A percentile compares a stretch with the other conserved stretches of the same genome.
These are phyloP conservation scores for Bassia scoparia DNA, from an alignment of 148 eudicot species.

Conservation along the genomic window DNA sequence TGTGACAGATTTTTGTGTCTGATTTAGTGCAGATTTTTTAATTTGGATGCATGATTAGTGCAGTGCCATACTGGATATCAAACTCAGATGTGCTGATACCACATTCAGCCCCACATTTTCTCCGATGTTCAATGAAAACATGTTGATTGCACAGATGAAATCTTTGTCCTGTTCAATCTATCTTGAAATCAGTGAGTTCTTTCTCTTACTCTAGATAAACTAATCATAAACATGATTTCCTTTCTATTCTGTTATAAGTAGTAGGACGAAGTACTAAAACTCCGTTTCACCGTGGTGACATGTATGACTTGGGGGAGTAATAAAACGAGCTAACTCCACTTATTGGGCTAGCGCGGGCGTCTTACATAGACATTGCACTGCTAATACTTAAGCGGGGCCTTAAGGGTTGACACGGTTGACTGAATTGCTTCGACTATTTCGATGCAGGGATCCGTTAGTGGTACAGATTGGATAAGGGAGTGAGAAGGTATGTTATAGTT, in stretches of 20 bases:
- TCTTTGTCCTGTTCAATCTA: constrained; percentile 56
- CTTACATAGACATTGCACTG: constrained; percentile 50
- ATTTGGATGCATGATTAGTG: no score
- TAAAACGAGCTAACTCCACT: constrained; percentile 47
- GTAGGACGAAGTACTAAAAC: neutral
- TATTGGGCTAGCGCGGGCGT: constrained; percentile 66
- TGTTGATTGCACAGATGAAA: constrained; percentile 61
- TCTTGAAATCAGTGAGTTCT: constrained; percentile 41
- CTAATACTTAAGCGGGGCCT: constrained; percentile 49
- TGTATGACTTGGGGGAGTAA: constrained; percentile 49
- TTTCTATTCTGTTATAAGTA: neutral
- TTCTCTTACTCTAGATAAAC: neutral
- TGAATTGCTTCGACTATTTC: constrained; percentile 54
- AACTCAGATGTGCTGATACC: no score
- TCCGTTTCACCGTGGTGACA: neutral
- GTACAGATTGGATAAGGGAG: constrained; percentile 67
- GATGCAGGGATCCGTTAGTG: constrained; percentile 68
- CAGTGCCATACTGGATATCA: no score
- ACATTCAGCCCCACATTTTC: constrained; percentile 54
- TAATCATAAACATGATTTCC: neutral
- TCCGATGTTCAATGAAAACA: constrained; percentile 54
- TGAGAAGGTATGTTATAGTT: constrained; percentile 55
- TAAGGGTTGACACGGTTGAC: constrained; percentile 63
- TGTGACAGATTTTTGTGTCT: no score
- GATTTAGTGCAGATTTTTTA: no score